phyloP scores from a whole-genome alignment of 73 alveolate genomes.

The Symbiodinium natans region DNA sequence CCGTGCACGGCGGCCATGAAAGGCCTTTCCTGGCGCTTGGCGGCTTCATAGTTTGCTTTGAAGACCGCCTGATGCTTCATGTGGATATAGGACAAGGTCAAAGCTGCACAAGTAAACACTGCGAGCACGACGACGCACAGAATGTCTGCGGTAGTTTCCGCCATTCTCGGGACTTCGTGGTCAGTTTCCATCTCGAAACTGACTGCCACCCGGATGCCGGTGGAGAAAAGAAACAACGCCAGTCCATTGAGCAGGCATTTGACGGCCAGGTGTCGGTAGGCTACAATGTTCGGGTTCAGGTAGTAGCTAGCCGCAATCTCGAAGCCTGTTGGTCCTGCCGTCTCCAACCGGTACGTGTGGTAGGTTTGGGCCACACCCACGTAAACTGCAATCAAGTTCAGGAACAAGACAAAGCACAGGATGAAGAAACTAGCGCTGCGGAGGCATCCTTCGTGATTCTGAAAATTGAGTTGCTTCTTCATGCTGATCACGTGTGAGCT shows the following conservation, averaged over 20 bases:
- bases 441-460: background rate
- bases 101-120: background rate
- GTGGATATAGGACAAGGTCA: background rate
- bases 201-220: background rate
- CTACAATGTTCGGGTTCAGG: background rate
- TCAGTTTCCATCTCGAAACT: background rate
- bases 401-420: background rate
- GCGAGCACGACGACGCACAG: background rate
- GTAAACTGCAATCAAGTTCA: background rate
- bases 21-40: background rate
- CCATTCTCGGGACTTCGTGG: background rate
- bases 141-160: background rate
- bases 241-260: background rate
- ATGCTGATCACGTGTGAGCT: background rate
- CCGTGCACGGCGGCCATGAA: background rate
- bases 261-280: background rate
- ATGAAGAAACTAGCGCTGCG: background rate
- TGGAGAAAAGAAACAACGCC: background rate
- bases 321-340: slow-evolving; percentile 35
- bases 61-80: background rate
- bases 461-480: background rate
- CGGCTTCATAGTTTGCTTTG: background rate
- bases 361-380: slow-evolving; percentile 13
- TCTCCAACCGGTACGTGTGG: background rate
- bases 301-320: background rate